phyloP scores from a whole-genome alignment of 371 early-diverging fungal species.

The Saksenaea oblongispora region DNA sequence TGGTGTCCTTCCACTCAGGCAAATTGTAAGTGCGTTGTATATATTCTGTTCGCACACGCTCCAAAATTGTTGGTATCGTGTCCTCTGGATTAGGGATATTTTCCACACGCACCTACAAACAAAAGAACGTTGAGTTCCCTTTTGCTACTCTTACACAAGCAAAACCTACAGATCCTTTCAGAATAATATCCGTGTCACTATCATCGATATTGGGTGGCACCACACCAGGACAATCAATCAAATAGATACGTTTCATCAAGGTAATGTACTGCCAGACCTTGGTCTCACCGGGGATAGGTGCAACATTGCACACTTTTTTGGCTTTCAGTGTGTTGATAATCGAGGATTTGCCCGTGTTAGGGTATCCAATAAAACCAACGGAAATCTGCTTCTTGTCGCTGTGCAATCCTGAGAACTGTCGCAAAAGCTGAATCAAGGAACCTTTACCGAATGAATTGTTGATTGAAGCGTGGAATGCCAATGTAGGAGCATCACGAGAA shows the following conservation, averaged over 20 bases:
- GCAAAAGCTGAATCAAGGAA: constrained; percentile 94
- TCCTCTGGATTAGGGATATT: constrained; percentile 94
- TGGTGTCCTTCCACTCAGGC: constrained; percentile 78
- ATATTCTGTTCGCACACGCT: constrained; percentile 88
- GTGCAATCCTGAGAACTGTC: constrained; percentile 96
- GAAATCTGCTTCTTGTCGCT: constrained; percentile 97
- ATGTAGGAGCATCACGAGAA: constrained; percentile 91
- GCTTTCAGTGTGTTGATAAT: constrained; percentile 98
- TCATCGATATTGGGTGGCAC: constrained; percentile 90
- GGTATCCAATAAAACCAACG: constrained; percentile 98
- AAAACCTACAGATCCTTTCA: constrained; percentile 88
- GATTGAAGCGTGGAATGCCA: constrained; percentile 98
- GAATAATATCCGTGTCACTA: constrained; percentile 93
- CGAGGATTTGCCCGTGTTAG: constrained; percentile 95
- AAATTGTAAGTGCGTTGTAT: constrained; percentile 90
- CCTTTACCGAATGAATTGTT: constrained; percentile 99
- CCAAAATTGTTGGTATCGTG: constrained; percentile 85
- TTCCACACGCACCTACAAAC: constrained; percentile 85
- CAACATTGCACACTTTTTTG: constrained; percentile 98
- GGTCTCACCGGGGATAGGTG: constrained; percentile 99
- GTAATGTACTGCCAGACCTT: constrained; percentile 99
- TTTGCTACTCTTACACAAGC: background rate
- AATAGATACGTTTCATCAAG: constrained; percentile 97
- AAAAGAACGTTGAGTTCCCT: background rate
- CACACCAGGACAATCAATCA: constrained; percentile 99